Base-by-base conservation (phyloP, 306 rosid species). In the Comarum palustre region DNA sequence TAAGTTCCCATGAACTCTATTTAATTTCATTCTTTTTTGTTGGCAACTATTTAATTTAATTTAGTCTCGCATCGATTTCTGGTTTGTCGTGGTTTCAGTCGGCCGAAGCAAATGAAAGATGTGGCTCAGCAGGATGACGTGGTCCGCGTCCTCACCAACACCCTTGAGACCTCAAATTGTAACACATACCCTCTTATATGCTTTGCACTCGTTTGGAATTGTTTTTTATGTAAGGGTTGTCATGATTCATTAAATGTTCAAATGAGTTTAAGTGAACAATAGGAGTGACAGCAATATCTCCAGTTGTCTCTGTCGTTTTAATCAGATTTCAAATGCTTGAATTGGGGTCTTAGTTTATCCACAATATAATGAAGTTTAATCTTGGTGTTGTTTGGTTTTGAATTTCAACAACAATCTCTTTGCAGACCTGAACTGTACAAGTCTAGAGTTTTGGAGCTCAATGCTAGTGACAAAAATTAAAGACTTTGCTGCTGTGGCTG, bases 401-500 rank as follows among this genome's bases (percentile, higher is more conserved):
- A 73, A 4, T 75, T 29, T 60, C 38, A 4, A 75, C 17, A 31
- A 36, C 6, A 29, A 16, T 71, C 16, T 58, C 27, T 78, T 22
- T 79, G 58, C 78, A 89, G 98, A 71, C 95, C 99, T 59, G 97
- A 89, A 75, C 92, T 91, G 11, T 91, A 94, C 81, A 85, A 86
- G 84, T 86, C 92, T 61, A 89, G 99, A 86, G 97, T 91, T 69
- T 78, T 88, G 83, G 97, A 94, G 87, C 84, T 94, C 43, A 94
- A 94, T 91, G 99, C 99, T 22, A 94, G 99, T 83, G 99, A 94
- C 99, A 63, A 94, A 91, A 83, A 94, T 94, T 8, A 94, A 94
- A 55, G 83, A 86, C 84, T 94, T 94, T 74, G 99, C 97, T 27
- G 91, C 84, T n/a, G 85, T 88, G 15, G 96, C 99, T 59, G 97